Evolutionary conservation across 2,329 filamentous ascomycete genomes (phyloP), one percentile per base, ranked within the genome.

Genomic region (Ophiostoma angusticollis): DNA sequence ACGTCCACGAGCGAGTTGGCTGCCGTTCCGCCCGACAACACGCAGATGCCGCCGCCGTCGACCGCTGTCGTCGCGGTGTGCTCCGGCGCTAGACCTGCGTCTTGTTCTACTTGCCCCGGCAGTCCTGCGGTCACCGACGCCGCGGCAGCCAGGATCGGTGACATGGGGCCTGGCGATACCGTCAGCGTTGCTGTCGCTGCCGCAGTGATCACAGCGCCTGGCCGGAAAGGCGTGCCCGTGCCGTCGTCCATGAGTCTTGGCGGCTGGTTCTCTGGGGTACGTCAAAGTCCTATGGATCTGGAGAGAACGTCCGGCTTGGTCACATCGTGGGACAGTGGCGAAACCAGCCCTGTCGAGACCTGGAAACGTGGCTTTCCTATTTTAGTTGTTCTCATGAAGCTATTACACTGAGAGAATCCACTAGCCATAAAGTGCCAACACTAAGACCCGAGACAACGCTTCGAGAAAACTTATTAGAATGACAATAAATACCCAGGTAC

Each of bases 1-100:
- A 94, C 83, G 56, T 95, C 89, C 29, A 95, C 89, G 5, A 95
- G 72, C 52, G 73, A 93, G 55, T 95, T 96, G 6, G 89, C 86
- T n/a, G 87, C 89, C 49, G 84, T 94, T 38, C 87, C 87, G 28
- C 86, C 86, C 1, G 86, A 93, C 58, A 95, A 91, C 36, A 94
- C 80, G 17, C 87, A 84, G 42, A 93, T 78, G 43, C 78, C 78
- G 33, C 32, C n/a, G 4, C 18, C 7, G 13, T 19, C 7, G 12
- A 31, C 12, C 9, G 11, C 31, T 22, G 21, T 18, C 5, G 6
- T 22, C 13, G 24, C 11, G n/a, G n/a, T n/a, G n/a, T n/a, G n/a
- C n/a, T n/a, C n/a, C n/a, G n/a, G n/a, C n/a, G n/a, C n/a, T n/a
- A n/a, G n/a, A n/a, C 28, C 11, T 30, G 8, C 12, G 11, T 16